phyloP scores from a whole-genome alignment of 2,329 filamentous ascomycete species.

The Colletotrichum cuscutae region DNA sequence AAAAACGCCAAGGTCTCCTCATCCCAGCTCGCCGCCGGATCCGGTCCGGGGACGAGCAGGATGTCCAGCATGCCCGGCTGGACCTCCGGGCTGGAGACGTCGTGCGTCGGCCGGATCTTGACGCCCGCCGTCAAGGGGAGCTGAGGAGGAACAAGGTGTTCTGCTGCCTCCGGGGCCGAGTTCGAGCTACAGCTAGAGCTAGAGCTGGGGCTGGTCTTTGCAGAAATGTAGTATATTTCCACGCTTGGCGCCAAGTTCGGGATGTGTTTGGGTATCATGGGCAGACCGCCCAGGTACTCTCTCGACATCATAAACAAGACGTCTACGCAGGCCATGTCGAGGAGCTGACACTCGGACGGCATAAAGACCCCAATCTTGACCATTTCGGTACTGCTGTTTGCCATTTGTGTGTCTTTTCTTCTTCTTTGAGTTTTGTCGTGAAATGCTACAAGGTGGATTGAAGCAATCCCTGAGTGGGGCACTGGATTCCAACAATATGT shows the following conservation, averaged over 20 bases:
- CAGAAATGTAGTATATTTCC: constrained; percentile 58
- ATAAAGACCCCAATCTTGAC: constrained; percentile 63
- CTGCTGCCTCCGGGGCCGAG: constrained; percentile 41
- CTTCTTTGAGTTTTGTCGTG: not conserved
- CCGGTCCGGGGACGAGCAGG: constrained; percentile 61
- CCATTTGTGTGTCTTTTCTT: constrained; percentile 16
- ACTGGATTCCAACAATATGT: too few species aligned
- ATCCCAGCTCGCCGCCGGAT: constrained; percentile 48
- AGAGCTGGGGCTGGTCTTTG: constrained; percentile 16
- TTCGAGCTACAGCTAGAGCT: not conserved
- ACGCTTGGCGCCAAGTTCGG: constrained; percentile 54
- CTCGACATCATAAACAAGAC: constrained; percentile 57
- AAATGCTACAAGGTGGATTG: not conserved
- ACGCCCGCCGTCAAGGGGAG: constrained; percentile 55
- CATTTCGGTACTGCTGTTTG: constrained; percentile 31
- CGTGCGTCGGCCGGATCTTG: constrained; percentile 53
- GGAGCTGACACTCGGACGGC: constrained; percentile 56
- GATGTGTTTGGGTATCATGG: constrained; percentile 47
- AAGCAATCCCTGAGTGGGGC: not conserved
- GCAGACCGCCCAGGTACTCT: constrained; percentile 50
- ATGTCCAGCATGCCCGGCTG: constrained; percentile 62
- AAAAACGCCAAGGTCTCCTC: constrained; percentile 54
- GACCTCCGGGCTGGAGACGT: constrained; percentile 56
- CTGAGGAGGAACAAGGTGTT: constrained; percentile 23
- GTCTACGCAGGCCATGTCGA: constrained; percentile 63